Conservation (phyloP, 169 alveolate species). For the Cryptosporidium canis region DNA sequence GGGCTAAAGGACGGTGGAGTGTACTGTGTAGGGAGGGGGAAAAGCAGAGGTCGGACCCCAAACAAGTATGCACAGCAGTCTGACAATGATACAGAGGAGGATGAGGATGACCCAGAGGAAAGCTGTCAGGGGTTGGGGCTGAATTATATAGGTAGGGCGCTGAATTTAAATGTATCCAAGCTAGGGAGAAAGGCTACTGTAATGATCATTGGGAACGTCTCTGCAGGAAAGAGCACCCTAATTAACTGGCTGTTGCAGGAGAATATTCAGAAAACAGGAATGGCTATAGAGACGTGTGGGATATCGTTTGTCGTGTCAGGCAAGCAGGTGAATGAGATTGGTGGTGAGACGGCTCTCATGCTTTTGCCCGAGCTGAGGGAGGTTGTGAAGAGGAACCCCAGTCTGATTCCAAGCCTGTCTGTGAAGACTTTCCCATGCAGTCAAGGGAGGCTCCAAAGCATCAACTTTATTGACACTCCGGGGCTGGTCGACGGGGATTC, state of each 20-base stretch:
- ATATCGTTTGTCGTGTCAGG: conserved; percentile 81
- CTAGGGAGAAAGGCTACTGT: conserved; percentile 76
- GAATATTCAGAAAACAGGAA: conserved; percentile 80
- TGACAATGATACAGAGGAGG: neutral
- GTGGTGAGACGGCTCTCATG: conserved; percentile 79
- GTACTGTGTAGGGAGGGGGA: neutral
- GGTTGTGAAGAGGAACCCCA: conserved; percentile 74
- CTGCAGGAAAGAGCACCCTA: conserved; percentile 85
- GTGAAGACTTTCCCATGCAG: conserved; percentile 73
- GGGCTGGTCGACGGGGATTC: conserved; percentile 83
- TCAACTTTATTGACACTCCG: conserved; percentile 85
- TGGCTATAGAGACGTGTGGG: conserved; percentile 82
- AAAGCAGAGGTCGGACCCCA: neutral
- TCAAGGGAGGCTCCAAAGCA: conserved; percentile 33
- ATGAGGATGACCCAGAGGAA: neutral
- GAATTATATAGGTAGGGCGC: conserved; percentile 15
- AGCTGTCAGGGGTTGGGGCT: neutral
- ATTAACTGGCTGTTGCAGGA: conserved; percentile 83
- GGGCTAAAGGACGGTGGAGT: neutral
- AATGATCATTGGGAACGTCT: conserved; percentile 82
- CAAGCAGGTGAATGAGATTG: conserved; percentile 74
- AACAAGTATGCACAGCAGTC: neutral
- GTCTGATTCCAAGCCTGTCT: conserved; percentile 73
- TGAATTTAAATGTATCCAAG: conserved; percentile 13
- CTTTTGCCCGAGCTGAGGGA: conserved; percentile 78